Evolutionary conservation across 352 stramenopile species (phyloP).

Genomic region (Phytophthora tentaculata): DNA sequence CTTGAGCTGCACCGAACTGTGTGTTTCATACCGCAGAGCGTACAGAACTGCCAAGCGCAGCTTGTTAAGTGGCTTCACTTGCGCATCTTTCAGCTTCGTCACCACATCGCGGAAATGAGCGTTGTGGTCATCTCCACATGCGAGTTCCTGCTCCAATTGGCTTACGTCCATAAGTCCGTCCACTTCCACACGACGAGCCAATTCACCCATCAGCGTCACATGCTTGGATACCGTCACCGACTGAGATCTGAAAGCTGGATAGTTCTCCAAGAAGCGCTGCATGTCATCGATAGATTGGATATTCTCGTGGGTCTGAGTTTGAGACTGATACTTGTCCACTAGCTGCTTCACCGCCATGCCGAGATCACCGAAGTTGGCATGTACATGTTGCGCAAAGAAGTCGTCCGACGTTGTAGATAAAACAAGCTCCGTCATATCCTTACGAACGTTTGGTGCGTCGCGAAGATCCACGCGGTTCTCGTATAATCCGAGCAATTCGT

Average conservation of each 20-base stretch:
- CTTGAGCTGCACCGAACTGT: conserved; percentile 84
- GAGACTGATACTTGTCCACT: conserved; percentile 89
- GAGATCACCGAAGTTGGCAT: conserved; percentile 99
- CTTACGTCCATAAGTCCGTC: conserved; percentile 98
- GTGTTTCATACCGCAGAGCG: conserved; percentile 97
- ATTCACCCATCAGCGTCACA: conserved; percentile 98
- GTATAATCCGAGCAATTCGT: conserved; percentile 98
- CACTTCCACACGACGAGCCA: conserved; percentile 96
- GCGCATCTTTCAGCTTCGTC: conserved; percentile 79
- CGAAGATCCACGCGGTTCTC: conserved; percentile 98
- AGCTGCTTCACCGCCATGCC: conserved; percentile 96
- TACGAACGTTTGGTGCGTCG: conserved; percentile 93
- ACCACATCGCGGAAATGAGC: conserved; percentile 85
- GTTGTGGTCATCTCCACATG: conserved; percentile 87
- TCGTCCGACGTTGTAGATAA: conserved; percentile 94
- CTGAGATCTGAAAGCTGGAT: conserved; percentile 95
- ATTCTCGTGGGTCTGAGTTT: conserved; percentile 87
- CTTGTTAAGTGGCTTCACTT: conserved; percentile 96
- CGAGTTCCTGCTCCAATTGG: conserved; percentile 95
- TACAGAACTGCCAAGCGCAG: conserved; percentile 98
- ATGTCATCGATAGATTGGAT: conserved; percentile 97
- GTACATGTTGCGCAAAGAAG: conserved; percentile 97
- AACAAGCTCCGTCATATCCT: conserved; percentile 98
- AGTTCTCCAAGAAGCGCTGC: conserved; percentile 98
- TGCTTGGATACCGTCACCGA: conserved; percentile 98